Conservation (phyloP, 2,329 filamentous ascomycete species). For the Stagonosporopsis cucurbitacearum region DNA sequence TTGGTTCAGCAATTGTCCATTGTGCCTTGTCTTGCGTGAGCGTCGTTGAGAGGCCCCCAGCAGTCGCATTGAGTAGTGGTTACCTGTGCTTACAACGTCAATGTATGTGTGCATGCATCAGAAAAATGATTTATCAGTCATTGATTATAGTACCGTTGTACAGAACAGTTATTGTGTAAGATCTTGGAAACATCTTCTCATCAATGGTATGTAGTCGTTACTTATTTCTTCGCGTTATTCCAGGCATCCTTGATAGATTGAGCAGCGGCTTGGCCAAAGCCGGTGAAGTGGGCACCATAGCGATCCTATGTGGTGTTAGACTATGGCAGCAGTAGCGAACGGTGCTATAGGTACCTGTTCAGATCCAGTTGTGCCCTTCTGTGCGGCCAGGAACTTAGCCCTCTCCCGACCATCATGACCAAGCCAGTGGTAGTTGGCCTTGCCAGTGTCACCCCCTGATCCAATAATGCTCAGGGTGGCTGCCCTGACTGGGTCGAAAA, state of each 20-base stretch:
- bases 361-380: conserved; percentile 38
- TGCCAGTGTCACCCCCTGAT: conserved; percentile 30
- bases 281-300: conserved; percentile 37
- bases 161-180: not conserved
- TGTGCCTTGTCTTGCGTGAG: not conserved
- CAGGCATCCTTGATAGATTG: conserved; percentile 37
- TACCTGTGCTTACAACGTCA: not conserved
- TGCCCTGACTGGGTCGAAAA: conserved; percentile 33
- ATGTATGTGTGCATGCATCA: not conserved
- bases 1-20: not conserved
- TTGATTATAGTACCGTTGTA: conserved; percentile 8
- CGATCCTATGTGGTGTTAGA: conserved; percentile 30
- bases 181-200: not conserved
- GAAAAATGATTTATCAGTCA: not conserved
- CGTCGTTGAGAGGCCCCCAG: not conserved
- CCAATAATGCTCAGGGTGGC: conserved; percentile 33
- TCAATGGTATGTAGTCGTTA: not conserved
- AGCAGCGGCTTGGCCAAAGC: conserved; percentile 32
- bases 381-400: conserved; percentile 36
- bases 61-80: not conserved
- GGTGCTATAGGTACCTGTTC: conserved; percentile 39
- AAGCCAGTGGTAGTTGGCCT: conserved; percentile 38
- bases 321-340: not conserved
- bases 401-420: conserved; percentile 41
- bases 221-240: conserved; percentile 31